Base-by-base conservation (phyloP, 148 eudicot species). In the Rhododendron mucronatum region DNA sequence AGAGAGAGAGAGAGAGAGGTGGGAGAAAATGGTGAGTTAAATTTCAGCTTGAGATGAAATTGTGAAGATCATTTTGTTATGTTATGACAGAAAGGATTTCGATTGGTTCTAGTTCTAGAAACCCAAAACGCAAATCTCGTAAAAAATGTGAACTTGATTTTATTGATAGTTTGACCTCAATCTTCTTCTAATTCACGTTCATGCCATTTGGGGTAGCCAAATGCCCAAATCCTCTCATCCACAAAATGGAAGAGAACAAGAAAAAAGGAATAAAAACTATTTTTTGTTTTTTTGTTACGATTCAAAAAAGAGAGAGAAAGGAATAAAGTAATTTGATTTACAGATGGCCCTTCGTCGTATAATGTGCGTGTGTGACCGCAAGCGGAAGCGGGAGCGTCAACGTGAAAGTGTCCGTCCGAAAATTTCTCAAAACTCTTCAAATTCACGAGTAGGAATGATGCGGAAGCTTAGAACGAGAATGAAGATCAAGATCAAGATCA, bases 1-100 rank as follows among this genome's bases (percentile, higher is more conserved):
- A n/a, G 74, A 12, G 30, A 11, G 75, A 30, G 80, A 85, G 84
- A 82, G 83, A 79, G 84, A 88, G 84, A 73, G 88, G 82, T 53
- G 71, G 59, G 50, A 47, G 88, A 84, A 48, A 84, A 48, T 84
- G 86, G 87, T 48, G 26, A 78, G 69, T 71, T 53, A 80, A 76
- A 67, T n/a, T 71, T 69, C 86, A 82, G 84, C 78, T 69, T 44
- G 81, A 33, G 78, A 84, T 26, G 78, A 84, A 82, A 79, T 85
- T 80, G 51, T 75, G 51, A 81, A 85, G 86, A 81, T 80, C 83
- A 39, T 73, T 20, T 16, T 48, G 48, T 57, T 39, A n/a, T 75
- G 79, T 26, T 26, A 39, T 23, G 39, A 16, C 47, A 74, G 67
- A 84, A 0, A 71, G 79, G 33, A 71, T 84, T 84, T 73, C 80